Conservation (phyloP, 1,284 basidiomycete species). For the Afroboletus lepidellus region DNA sequence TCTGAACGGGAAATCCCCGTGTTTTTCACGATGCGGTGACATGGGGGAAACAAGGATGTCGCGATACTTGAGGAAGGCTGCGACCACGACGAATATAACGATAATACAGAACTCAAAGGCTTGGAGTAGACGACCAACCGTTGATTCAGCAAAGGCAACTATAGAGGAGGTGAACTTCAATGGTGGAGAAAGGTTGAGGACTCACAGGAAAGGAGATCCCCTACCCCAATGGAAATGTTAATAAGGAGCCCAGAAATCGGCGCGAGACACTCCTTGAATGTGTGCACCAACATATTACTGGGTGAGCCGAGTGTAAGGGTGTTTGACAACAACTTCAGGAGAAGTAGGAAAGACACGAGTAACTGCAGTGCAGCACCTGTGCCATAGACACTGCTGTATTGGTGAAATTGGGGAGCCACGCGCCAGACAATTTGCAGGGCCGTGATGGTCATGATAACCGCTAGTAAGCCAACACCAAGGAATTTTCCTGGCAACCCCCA, state of each 20-base stretch:
- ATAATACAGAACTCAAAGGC: slow-evolving; percentile 64
- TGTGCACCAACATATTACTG: slow-evolving; percentile 22
- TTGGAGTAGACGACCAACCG: slow-evolving; percentile 68
- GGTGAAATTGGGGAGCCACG: slow-evolving; percentile 40
- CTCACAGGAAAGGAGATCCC: slow-evolving; percentile 61
- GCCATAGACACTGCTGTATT: slow-evolving; percentile 53
- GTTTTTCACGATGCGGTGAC: slow-evolving; percentile 2
- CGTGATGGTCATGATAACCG: slow-evolving; percentile 44
- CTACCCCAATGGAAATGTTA: slow-evolving; percentile 53
- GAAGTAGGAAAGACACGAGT: slow-evolving; percentile 54
- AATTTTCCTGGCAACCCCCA: slow-evolving; percentile 57
- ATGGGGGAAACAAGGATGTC: slow-evolving; percentile 1
- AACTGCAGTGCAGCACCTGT: slow-evolving; percentile 58
- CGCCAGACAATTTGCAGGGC: slow-evolving; percentile 67
- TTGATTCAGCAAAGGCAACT: slow-evolving; percentile 70
- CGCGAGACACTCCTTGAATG: slow-evolving; percentile 49
- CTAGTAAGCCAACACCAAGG: slow-evolving; percentile 51
- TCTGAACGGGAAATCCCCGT: slow-evolving; percentile 7
- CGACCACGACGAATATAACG: slow-evolving; percentile 55
- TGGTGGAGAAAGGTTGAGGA: slow-evolving; percentile 12
- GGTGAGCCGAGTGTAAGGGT: slow-evolving; percentile 43
- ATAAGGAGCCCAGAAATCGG: slow-evolving; percentile 54
- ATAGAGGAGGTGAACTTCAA: slow-evolving; percentile 13
- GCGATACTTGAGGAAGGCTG: slow-evolving; percentile 42
- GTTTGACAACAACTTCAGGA: slow-evolving; percentile 64